Evolutionary conservation across 2,329 filamentous ascomycete genomes (phyloP).

Genomic region (Sphaceloma murrayae): DNA sequence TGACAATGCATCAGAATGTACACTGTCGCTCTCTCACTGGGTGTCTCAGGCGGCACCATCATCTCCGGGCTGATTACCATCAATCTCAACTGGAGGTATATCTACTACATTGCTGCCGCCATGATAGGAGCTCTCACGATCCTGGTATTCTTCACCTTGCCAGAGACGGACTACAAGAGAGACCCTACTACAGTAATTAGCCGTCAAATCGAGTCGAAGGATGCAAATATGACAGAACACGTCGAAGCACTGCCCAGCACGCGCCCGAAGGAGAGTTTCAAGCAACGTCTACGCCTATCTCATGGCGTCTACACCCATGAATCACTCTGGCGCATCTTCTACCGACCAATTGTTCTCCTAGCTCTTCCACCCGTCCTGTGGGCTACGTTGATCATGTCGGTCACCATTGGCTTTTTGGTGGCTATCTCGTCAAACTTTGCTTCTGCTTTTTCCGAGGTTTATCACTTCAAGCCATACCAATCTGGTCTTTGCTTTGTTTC

Average conservation of each 20-base stretch:
- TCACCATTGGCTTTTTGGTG: conserved; percentile 46
- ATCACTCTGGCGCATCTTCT: conserved; percentile 39
- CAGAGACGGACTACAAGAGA: conserved; percentile 43
- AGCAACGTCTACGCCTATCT: conserved; percentile 43
- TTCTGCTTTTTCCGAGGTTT: conserved; percentile 23
- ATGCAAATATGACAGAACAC: neutral
- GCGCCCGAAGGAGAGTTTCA: conserved; percentile 37
- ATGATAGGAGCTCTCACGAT: conserved; percentile 42
- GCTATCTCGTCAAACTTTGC: conserved; percentile 29
- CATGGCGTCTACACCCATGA: conserved; percentile 38
- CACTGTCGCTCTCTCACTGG: conserved; percentile 24
- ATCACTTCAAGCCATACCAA: conserved; percentile 29
- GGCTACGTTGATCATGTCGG: conserved; percentile 46
- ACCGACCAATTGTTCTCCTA: conserved; percentile 41
- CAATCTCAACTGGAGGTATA: conserved; percentile 40
- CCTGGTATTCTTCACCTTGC: conserved; percentile 45
- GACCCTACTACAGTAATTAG: neutral
- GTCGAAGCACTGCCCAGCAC: neutral
- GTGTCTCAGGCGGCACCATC: conserved; percentile 27
- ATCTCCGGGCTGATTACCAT: conserved; percentile 40
- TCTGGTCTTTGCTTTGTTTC: conserved; percentile 44
- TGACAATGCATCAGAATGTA: conserved; percentile 20
- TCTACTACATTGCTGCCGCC: conserved; percentile 44
- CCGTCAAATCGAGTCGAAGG: neutral
- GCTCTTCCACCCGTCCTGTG: conserved; percentile 46